Base-by-base conservation (phyloP, 306 rosid species). In the Hylodesmum podocarpum region DNA sequence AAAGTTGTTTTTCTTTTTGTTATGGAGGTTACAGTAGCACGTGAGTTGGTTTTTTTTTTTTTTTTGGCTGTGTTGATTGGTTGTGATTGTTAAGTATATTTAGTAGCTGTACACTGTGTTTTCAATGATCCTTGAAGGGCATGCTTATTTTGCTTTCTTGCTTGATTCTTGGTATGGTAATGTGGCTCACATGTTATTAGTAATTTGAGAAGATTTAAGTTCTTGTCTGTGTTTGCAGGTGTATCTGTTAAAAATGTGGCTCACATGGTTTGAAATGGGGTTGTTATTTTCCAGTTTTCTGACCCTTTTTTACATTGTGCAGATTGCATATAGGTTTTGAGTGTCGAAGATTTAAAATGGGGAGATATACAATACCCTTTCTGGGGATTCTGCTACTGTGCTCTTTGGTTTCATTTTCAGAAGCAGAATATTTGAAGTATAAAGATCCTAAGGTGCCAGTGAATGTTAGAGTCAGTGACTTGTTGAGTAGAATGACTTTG, bases 391-490 rank as follows among this genome's bases (percentile, higher is more conserved):
- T 91, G 72, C 80, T 94, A 22, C 15, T 88, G n/a, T 80, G 88
- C 70, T 86, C 82, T 62, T 25, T 89, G 54, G 83, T 71, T 64
- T 85, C 87, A 54, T 66, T 54, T 41, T 66, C 93, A 31, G 83
- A 80, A 75, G 91, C 97, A 25, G 76, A 73, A 3, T 79, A 83
- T 82, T 21, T 81, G 54, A 90, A 87, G 85, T 95, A 95, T 81
- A 90, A 87, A 79, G 97, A 95, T 46, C 96, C 97, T 61, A 86
- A 88, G 21, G 85, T 71, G 82, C 85, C 89, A 54, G 0, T 89
- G 74, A 75, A 84, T 70, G 84, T 41, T n/a, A 88, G 98, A 88
- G 84, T 92, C 87, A 80, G 21, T 25, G 97, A 95, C 74, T 91
- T 95, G 58, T 10, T 92, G 61, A 75, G 62, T 0, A 69, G 90